phyloP scores from a whole-genome alignment of 257 asterid genomes.

The Parsonsia alboflavescens region DNA sequence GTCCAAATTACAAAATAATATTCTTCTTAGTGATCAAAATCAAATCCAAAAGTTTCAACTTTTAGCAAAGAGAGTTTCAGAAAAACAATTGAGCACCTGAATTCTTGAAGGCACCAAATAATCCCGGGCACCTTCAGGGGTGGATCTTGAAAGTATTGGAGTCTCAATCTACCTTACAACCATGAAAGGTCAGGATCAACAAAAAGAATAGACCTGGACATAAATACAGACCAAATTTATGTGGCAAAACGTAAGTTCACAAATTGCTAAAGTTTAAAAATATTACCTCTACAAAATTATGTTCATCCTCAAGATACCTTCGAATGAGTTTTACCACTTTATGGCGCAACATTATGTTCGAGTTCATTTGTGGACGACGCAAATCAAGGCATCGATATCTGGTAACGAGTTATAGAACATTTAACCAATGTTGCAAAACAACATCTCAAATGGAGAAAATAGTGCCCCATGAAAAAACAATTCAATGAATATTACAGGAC shows the following conservation, averaged over 20 bases:
- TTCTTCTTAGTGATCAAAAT: background rate
- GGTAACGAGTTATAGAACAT: constrained; percentile 15
- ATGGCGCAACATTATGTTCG: constrained; percentile 83
- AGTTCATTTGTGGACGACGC: constrained; percentile 72
- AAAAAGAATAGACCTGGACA: constrained; percentile 22
- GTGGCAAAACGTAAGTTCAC: background rate
- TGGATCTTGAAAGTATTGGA: constrained; percentile 94
- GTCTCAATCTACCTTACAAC: constrained; percentile 98
- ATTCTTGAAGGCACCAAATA: constrained; percentile 97
- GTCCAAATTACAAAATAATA: background rate
- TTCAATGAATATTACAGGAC: background rate
- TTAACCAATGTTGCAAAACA: constrained; percentile 13
- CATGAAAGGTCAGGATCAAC: constrained; percentile 77
- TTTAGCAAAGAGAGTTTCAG: background rate
- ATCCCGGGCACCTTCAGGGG: constrained; percentile 99
- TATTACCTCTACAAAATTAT: constrained; percentile 92
- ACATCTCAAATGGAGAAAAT: background rate
- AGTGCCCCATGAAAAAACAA: background rate
- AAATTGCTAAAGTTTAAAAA: constrained; percentile 12
- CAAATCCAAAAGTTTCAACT: background rate
- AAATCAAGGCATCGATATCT: constrained; percentile 96
- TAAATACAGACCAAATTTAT: constrained; percentile 9
- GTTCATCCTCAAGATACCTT: constrained; percentile 81
- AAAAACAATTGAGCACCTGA: constrained; percentile 51
- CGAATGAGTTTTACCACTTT: constrained; percentile 84